A percentile compares a stretch with the other conserved stretches of the same genome.
These are phyloP conservation scores for Rubus idaeus DNA, from an alignment of 306 rosid species.

Conservation along the genomic window DNA sequence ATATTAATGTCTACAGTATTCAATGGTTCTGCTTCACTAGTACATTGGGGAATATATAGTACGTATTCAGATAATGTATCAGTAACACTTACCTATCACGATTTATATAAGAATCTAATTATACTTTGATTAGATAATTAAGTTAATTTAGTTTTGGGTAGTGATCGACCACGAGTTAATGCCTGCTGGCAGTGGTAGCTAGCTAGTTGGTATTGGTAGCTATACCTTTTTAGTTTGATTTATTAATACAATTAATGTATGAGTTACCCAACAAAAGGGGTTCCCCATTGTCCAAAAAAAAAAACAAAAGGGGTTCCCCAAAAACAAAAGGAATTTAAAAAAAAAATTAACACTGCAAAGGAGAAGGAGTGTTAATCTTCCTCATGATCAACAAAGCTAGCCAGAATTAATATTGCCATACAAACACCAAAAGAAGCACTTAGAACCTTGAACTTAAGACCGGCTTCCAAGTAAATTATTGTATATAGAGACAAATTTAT, in stretches of 20 bases:
- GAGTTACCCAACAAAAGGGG: neutral
- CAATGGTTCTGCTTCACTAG: neutral
- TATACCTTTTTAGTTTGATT: neutral
- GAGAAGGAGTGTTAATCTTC: neutral
- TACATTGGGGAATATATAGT: neutral
- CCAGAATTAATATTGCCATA: neutral
- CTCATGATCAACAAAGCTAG: neutral
- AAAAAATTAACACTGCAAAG: neutral
- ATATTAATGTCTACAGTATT: neutral
- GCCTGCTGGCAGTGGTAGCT: conserved; percentile 3
- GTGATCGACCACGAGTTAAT: neutral
- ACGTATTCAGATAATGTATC: neutral
- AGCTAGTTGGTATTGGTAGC: conserved; percentile 7
- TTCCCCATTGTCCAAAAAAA: too few relatives aligned
- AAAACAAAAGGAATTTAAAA: neutral
- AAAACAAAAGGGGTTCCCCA: neutral
- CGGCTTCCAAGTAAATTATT: neutral
- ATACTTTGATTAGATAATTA: neutral
- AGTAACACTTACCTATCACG: neutral
- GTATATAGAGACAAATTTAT: neutral
- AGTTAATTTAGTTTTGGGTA: neutral
- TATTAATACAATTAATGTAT: neutral
- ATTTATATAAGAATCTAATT: neutral
- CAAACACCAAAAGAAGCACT: neutral
- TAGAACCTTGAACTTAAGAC: neutral